Evolutionary conservation across 495 filamentous ascomycete genomes (phyloP).

Genomic region (Hyaloscypha hepaticicola): DNA sequence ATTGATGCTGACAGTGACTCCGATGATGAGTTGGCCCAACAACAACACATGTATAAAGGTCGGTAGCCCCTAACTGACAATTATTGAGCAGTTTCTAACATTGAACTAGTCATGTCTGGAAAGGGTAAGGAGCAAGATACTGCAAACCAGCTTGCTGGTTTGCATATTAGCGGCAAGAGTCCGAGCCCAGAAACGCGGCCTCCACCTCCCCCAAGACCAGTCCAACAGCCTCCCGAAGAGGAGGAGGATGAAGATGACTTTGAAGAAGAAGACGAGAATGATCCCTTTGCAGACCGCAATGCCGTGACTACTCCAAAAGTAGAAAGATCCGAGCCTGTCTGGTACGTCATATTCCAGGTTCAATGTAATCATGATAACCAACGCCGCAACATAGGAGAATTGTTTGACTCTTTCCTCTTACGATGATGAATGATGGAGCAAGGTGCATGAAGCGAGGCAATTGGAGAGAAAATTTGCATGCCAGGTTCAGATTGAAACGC

Average conservation of each 20-base stretch:
- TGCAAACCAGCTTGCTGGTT: conserved; percentile 39
- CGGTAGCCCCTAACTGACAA: conserved; percentile 14
- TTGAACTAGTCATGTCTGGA: conserved; percentile 45
- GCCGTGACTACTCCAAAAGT: conserved; percentile 26
- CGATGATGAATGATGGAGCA: background rate
- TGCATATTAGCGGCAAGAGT: conserved; percentile 10
- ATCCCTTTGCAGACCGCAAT: conserved; percentile 67
- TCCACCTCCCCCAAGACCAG: conserved; percentile 40
- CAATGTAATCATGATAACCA: background rate
- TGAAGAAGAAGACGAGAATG: conserved; percentile 62
- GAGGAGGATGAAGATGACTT: conserved; percentile 50
- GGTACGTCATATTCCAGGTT: conserved; percentile 14
- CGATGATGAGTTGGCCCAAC: conserved; percentile 63
- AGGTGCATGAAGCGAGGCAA: background rate
- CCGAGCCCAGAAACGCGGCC: conserved; percentile 37
- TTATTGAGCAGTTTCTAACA: conserved; percentile 9
- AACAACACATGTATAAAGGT: conserved; percentile 55
- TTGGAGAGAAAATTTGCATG: background rate
- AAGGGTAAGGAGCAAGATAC: conserved; percentile 46
- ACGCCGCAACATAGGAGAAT: background rate
- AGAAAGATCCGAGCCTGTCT: conserved; percentile 26
- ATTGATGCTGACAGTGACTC: conserved; percentile 97
- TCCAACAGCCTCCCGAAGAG: conserved; percentile 34
- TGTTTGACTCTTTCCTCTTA: background rate
- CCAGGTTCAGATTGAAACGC: background rate